phyloP scores from a whole-genome alignment of 1,284 basidiomycete genomes.

The Anthracocystis setariae region DNA sequence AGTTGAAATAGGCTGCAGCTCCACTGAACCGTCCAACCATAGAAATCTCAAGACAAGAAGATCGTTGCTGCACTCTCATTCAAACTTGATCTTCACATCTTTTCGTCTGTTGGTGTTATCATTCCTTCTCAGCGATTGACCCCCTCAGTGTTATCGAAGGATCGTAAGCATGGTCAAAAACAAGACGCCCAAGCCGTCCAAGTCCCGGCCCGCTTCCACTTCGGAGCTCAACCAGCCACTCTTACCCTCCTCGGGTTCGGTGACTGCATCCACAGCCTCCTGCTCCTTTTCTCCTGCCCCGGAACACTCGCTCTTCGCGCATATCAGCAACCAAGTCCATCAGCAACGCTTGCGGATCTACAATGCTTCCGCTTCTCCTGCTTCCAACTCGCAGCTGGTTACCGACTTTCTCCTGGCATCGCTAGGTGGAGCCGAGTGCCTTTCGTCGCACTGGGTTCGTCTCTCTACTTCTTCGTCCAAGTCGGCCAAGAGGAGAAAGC shows the following conservation, averaged over 20 bases:
- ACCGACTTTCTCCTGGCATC: conserved; percentile 69
- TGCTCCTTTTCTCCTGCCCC: conserved; percentile 73
- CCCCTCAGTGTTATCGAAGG: too few species aligned
- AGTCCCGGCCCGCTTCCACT: conserved; percentile 67
- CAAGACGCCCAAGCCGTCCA: conserved; percentile 58
- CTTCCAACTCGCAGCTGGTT: conserved; percentile 74
- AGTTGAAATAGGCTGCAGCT: conserved; percentile 16
- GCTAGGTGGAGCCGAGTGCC: conserved; percentile 38
- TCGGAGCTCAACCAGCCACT: conserved; percentile 74
- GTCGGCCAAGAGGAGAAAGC: conserved; percentile 53
- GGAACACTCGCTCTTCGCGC: conserved; percentile 74
- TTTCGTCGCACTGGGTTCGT: conserved; percentile 43
- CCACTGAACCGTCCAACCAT: conserved; percentile 16
- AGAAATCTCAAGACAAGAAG: too few species aligned
- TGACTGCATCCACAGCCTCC: conserved; percentile 40
- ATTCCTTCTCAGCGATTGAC: too few species aligned
- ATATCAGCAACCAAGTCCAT: conserved; percentile 77
- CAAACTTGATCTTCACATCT: neutral
- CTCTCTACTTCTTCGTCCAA: conserved; percentile 24
- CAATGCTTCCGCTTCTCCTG: conserved; percentile 73
- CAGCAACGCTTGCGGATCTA: conserved; percentile 79
- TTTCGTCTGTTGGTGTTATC: too few species aligned
- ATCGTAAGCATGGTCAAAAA: conserved; percentile 48
- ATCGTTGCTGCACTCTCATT: neutral
- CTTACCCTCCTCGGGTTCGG: conserved; percentile 70